Conservation (phyloP, 2,329 filamentous ascomycete species). For the Aspergillus neotritici region DNA sequence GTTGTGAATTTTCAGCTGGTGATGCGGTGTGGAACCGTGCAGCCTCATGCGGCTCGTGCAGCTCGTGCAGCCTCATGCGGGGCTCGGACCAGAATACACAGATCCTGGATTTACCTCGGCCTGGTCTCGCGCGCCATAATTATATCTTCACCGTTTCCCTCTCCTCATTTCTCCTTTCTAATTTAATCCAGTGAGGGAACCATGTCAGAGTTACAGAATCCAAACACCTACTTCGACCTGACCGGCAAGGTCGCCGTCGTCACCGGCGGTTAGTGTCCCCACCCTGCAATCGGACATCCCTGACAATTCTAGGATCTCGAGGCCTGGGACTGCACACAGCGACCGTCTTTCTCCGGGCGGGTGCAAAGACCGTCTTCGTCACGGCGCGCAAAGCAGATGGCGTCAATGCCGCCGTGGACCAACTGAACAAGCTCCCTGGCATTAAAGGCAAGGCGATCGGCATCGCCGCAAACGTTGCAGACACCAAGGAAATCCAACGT, state of each 20-base stretch:
- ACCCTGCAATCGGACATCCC: too few relatives aligned
- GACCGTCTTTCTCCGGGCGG: constrained; percentile 4
- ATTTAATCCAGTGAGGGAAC: not conserved
- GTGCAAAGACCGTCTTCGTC: constrained; percentile 10
- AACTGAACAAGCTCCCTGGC: constrained; percentile 7
- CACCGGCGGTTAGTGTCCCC: constrained; percentile 4
- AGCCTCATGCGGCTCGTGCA: not conserved
- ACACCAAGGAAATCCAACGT: constrained; percentile 7
- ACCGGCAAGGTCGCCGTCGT: constrained; percentile 9
- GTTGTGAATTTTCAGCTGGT: too few relatives aligned
- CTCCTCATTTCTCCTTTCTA: too few relatives aligned
- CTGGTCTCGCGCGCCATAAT: not conserved
- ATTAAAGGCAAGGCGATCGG: constrained; percentile 7
- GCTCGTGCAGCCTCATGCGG: not conserved
- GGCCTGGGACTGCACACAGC: constrained; percentile 10
- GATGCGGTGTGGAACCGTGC: too few relatives aligned
- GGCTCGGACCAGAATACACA: not conserved
- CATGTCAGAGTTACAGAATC: constrained; percentile 8
- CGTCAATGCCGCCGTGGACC: constrained; percentile 5
- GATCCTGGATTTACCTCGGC: not conserved
- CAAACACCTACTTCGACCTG: constrained; percentile 6
- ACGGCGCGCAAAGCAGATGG: constrained; percentile 7
- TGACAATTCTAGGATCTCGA: constrained; percentile 2
- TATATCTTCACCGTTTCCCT: too few relatives aligned
- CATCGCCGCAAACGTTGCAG: constrained; percentile 6